Conservation (phyloP, 2,329 filamentous ascomycete species). For the Hymenoscyphus scutula region DNA sequence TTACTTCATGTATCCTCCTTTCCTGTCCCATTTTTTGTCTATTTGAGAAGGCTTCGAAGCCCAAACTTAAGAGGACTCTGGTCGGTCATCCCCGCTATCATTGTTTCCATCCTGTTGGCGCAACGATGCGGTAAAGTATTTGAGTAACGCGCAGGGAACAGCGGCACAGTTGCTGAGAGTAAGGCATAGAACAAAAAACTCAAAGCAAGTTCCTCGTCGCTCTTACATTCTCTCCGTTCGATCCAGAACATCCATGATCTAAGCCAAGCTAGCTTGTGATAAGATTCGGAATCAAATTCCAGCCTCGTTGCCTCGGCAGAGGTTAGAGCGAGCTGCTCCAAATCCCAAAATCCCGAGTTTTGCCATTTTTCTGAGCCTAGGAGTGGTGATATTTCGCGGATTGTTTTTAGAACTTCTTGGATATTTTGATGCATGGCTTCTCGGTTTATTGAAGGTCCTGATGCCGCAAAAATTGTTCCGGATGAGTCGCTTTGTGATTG, state of each 20-base stretch:
- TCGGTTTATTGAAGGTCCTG: background rate
- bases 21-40: no score
- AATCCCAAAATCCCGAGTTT: conserved; percentile 15
- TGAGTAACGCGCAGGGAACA: conserved; percentile 21
- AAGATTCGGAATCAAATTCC: conserved; percentile 12
- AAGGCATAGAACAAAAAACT: conserved; percentile 20
- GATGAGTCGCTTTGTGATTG: conserved; percentile 14
- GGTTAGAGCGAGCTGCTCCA: conserved; percentile 16
- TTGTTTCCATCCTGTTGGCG: conserved; percentile 11
- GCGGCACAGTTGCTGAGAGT: conserved; percentile 16
- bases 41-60: background rate
- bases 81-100: conserved; percentile 3
- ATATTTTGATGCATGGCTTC: conserved; percentile 10
- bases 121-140: conserved; percentile 9
- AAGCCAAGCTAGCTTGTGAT: conserved; percentile 19
- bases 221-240: conserved; percentile 13
- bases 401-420: conserved; percentile 7
- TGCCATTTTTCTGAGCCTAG: conserved; percentile 17
- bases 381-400: background rate
- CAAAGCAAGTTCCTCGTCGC: conserved; percentile 13
- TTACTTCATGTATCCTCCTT: no score
- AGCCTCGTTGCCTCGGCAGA: conserved; percentile 11
- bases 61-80: background rate
- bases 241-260: conserved; percentile 28
- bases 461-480: background rate